These are phyloP conservation scores for Septoria linicola DNA, from an alignment of 2,329 filamentous ascomycete genomes.

Conservation along the genomic window DNA sequence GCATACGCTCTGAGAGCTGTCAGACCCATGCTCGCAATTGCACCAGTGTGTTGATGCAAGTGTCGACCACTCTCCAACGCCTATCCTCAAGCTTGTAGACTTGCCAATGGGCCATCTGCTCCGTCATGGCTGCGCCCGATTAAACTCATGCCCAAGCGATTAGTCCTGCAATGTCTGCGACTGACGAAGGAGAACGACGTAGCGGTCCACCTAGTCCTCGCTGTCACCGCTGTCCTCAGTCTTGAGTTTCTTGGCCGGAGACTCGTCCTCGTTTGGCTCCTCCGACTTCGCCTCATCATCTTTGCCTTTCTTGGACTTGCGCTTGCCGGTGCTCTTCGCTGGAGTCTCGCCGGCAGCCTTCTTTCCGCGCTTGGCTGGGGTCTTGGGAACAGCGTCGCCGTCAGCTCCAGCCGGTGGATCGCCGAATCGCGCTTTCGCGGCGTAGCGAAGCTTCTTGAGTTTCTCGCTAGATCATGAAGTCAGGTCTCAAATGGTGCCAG, in stretches of 20 bases:
- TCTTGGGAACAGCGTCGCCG: background rate
- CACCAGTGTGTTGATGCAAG: no score
- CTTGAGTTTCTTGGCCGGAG: background rate
- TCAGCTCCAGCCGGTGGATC: background rate
- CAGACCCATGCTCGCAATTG: no score
- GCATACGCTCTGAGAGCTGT: no score
- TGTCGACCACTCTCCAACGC: no score
- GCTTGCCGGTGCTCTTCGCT: background rate
- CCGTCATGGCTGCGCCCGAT: no score
- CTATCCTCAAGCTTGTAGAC: no score
- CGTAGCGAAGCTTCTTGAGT: conserved; percentile 5
- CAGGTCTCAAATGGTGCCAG: background rate
- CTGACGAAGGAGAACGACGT: conserved; percentile 8
- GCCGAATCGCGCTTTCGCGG: conserved; percentile 8
- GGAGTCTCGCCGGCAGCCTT: background rate
- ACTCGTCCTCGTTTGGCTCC: background rate
- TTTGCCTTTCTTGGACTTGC: background rate
- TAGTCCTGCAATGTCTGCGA: background rate
- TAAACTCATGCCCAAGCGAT: no score
- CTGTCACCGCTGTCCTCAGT: background rate
- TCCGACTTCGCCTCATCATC: background rate
- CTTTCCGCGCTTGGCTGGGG: conserved; percentile 1
- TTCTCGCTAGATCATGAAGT: background rate
- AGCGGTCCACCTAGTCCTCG: conserved; percentile 8
- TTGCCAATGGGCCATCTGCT: no score